Conservation (phyloP, 257 asterid genomes). For the Vinca minor region DNA sequence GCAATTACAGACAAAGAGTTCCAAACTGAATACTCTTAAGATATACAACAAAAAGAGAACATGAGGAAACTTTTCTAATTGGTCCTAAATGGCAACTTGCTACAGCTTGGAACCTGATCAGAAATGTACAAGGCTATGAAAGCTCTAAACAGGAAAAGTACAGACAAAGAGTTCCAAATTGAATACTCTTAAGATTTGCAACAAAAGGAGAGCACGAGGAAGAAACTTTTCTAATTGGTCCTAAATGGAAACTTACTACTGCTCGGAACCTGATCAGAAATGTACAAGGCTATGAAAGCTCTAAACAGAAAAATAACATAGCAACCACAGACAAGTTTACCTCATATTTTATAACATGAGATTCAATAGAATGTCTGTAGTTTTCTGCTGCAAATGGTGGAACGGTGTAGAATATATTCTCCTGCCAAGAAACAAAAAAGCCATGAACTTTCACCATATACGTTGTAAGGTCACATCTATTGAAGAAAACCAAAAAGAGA, state of each 20-base stretch:
- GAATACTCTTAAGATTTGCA: neutral
- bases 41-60: neutral
- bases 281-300: neutral
- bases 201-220: neutral
- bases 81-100: neutral
- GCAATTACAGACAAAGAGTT: neutral
- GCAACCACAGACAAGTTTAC: conserved; percentile 26
- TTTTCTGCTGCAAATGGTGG: conserved; percentile 59
- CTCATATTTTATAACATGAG: conserved; percentile 49
- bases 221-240: neutral
- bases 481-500: neutral
- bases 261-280: neutral
- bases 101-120: neutral
- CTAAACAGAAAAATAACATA: neutral
- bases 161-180: neutral
- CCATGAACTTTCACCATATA: neutral
- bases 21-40: neutral
- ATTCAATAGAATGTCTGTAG: conserved; percentile 59
- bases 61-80: neutral
- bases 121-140: neutral
- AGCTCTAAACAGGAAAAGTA: neutral
- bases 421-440: conserved; percentile 39
- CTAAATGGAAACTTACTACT: neutral
- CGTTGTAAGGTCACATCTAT: neutral
- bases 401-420: conserved; percentile 60